Conservation (phyloP, 169 alveolate species). For the Theileria parva region DNA sequence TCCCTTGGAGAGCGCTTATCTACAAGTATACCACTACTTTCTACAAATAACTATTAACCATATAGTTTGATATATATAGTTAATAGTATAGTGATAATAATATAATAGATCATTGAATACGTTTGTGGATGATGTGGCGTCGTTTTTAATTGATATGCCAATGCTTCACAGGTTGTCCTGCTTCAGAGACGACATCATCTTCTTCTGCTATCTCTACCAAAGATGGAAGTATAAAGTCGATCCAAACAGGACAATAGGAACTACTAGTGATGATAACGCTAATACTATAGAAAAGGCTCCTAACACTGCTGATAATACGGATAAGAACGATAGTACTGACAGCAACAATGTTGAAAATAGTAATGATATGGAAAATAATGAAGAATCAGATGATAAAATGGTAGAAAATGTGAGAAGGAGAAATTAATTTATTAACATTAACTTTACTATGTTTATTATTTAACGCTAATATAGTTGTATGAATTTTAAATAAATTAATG, state of each 20-base stretch:
- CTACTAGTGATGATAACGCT: slow-evolving; percentile 8
- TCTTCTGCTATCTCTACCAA: slow-evolving; percentile 93
- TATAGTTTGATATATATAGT: not conserved
- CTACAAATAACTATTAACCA: not conserved
- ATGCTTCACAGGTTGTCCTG: slow-evolving; percentile 94
- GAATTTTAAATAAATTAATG: slow-evolving; percentile 31
- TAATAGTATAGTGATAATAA: not conserved
- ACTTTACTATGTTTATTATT: slow-evolving; percentile 33
- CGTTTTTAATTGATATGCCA: slow-evolving; percentile 97
- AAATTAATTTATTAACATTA: slow-evolving; percentile 51
- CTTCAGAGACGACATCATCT: slow-evolving; percentile 98
- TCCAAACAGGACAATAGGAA: slow-evolving; percentile 37
- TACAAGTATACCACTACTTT: slow-evolving; percentile 71
- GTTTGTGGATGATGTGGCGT: slow-evolving; percentile 97
- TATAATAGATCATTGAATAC: slow-evolving; percentile 90
- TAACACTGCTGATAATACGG: not conserved
- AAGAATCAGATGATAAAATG: slow-evolving; percentile 46
- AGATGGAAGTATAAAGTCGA: slow-evolving; percentile 89
- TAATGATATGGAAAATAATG: not conserved
- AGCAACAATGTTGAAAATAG: slow-evolving; percentile 1
- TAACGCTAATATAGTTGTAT: slow-evolving; percentile 35
- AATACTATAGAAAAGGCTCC: slow-evolving; percentile 17
- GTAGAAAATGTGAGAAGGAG: slow-evolving; percentile 57
- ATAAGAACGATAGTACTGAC: slow-evolving; percentile 6
- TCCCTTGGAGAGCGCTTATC: slow-evolving; percentile 96